Base-by-base conservation (phyloP, 2,329 filamentous ascomycete genomes). In the Didymella lethalis region DNA sequence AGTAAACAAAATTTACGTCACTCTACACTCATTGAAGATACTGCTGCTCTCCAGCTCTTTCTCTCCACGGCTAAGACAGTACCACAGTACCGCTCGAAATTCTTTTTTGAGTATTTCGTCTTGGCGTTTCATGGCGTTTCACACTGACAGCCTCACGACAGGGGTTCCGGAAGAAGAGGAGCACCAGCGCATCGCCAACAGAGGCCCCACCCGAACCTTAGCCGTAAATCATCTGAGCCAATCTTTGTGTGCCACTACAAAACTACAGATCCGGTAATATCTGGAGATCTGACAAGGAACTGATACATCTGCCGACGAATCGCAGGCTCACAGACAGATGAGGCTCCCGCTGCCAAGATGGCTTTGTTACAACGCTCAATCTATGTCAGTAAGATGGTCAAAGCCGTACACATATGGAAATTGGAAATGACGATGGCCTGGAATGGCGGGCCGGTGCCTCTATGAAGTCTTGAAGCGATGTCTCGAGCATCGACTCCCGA, bases 361-460 rank as follows among this genome's bases (percentile, higher is more conserved):
- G 59, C 61, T 63, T 62, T 54, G 58, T 60, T 45, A n/a, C 32
- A 54, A 57, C 26, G 41, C 49, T 25, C 47, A 70, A 68, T 70
- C 49, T 66, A 70, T 65, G 49, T 62, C 62, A 67, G 65, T 67
- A 54, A 63, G 51, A 51, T 53, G 41, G 47, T 36, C 56, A 20
- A 51, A 55, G 53, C 48, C 47, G 40, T 51, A 38, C 34, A 40
- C 43, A 44, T 40, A 23, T 59, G 20, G 50, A 59, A n/a, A 59
- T 54, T 54, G 56, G 46, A 51, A 50, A 47, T 59, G 56, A 59
- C 46, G 40, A 20, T 47, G 51, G 16, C 28, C 26, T 50, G 57
- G 57, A 11, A 55, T 25, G 40, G 23, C 57, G 57, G 57, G 48
- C 57, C 57, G 57, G 43, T 18, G 44, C 29, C 11, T 26, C n/a